These are phyloP conservation scores for Termitomyces sp. DNA, from an alignment of 768 basidiomycete genomes.

Conservation along the genomic window DNA sequence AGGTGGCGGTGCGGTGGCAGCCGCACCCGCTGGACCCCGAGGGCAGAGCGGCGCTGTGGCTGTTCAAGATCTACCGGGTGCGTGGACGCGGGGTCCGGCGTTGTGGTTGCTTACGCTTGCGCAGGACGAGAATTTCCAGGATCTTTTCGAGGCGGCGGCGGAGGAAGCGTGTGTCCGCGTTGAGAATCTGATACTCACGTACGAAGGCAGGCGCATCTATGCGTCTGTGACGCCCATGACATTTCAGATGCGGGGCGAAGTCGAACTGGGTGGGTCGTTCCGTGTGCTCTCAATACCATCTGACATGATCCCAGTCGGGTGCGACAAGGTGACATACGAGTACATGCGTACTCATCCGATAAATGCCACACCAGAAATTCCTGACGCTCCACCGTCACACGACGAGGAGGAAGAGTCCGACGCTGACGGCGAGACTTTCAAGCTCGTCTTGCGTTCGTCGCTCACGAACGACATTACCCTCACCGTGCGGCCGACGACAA, in stretches of 20 bases:
- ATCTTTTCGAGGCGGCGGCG: constrained; percentile 60
- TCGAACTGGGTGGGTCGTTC: constrained; percentile 49
- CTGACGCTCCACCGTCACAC: constrained; percentile 7
- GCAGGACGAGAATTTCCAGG: constrained; percentile 66
- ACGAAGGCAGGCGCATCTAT: constrained; percentile 59
- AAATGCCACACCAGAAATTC: constrained; percentile 2
- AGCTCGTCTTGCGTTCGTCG: constrained; percentile 58
- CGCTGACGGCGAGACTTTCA: constrained; percentile 52
- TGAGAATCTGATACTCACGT: constrained; percentile 53
- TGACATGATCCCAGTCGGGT: constrained; percentile 46
- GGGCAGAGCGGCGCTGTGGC: constrained; percentile 36
- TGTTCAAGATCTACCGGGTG: constrained; percentile 57
- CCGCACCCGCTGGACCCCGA: constrained; percentile 52
- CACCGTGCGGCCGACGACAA: constrained; percentile 70
- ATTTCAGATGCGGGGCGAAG: constrained; percentile 63
- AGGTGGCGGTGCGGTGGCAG: constrained; percentile 56
- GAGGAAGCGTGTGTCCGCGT: constrained; percentile 49
- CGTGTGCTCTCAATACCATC: background rate
- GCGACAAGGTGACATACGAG: constrained; percentile 55
- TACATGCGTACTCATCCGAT: constrained; percentile 42
- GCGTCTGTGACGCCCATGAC: constrained; percentile 63
- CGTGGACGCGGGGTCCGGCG: constrained; percentile 16
- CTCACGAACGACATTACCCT: constrained; percentile 54
- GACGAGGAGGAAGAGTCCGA: constrained; percentile 28
- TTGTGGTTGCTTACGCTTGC: too few relatives aligned